phyloP scores from a whole-genome alignment of 208 protist species.

The Trypanosoma lewisi region DNA sequence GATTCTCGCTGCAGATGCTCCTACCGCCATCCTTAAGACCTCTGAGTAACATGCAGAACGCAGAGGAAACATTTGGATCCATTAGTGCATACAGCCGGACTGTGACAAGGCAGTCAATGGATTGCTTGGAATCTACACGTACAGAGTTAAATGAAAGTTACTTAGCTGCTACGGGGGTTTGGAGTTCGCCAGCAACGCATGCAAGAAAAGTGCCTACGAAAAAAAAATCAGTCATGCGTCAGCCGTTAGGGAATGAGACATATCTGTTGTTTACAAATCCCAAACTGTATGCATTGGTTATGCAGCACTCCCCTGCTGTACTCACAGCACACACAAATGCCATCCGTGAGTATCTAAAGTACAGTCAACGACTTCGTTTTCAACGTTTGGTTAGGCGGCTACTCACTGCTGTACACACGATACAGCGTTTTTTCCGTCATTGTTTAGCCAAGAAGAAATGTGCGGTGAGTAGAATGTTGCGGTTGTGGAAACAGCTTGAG shows the following conservation, averaged over 20 bases:
- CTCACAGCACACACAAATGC: conserved; percentile 19
- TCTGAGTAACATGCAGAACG: not conserved
- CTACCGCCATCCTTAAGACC: conserved; percentile 6
- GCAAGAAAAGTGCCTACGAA: not conserved
- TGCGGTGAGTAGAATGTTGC: conserved; percentile 61
- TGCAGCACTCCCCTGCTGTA: conserved; percentile 29
- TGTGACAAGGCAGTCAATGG: not conserved
- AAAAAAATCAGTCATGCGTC: not conserved
- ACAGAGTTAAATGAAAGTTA: not conserved
- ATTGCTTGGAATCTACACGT: not conserved
- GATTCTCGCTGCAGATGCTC: conserved; percentile 38
- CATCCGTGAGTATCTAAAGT: conserved; percentile 32
- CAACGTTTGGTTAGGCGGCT: conserved; percentile 21
- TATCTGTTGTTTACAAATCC: conserved; percentile 40
- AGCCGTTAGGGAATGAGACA: conserved; percentile 29
- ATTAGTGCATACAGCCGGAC: not conserved
- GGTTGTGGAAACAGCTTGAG: conserved; percentile 60
- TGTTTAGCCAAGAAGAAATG: conserved; percentile 53
- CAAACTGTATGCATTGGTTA: conserved; percentile 36
- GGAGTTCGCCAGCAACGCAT: not conserved
- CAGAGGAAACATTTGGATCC: not conserved
- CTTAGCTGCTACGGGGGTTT: not conserved
- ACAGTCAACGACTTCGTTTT: conserved; percentile 25
- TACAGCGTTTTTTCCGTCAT: conserved; percentile 76
- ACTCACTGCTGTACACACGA: conserved; percentile 30